A percentile compares a stretch with the other conserved stretches of the same genome.
Conservation (phyloP, 495 filamentous ascomycete genomes). For the Penicillium odoratum region DNA sequence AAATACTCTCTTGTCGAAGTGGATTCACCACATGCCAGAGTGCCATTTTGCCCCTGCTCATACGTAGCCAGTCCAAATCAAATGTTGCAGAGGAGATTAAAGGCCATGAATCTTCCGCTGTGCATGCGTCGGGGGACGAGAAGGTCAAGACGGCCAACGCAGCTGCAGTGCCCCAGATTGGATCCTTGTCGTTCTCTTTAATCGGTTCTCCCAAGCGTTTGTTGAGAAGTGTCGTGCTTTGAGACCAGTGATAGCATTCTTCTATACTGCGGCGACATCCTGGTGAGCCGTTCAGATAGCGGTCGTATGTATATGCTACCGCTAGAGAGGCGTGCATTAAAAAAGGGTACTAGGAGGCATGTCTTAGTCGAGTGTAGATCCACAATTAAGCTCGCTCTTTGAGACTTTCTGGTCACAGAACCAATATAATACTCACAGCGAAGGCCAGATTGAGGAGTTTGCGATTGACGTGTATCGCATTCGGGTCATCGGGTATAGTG, state of each 20-base stretch:
- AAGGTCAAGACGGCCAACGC: conserved; percentile 39
- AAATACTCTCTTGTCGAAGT: conserved; percentile 43
- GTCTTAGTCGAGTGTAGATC: conserved; percentile 20
- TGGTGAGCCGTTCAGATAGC: conserved; percentile 32
- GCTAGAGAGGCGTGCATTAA: conserved; percentile 50
- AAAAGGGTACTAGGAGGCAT: conserved; percentile 37
- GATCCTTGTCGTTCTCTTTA: conserved; percentile 38
- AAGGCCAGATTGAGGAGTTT: conserved; percentile 38
- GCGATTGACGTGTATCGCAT: conserved; percentile 38
- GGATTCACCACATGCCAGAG: conserved; percentile 43
- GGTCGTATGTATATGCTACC: conserved; percentile 45
- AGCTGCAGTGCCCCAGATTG: conserved; percentile 48
- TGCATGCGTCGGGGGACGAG: conserved; percentile 35
- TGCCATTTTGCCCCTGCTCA: conserved; percentile 46
- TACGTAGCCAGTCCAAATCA: conserved; percentile 44
- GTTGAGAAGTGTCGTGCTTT: conserved; percentile 39
- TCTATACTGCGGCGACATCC: conserved; percentile 29
- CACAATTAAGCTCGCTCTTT: not conserved
- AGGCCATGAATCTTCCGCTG: conserved; percentile 47
- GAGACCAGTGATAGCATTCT: conserved; percentile 47
- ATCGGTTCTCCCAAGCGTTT: conserved; percentile 35
- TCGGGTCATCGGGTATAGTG: conserved; percentile 34
- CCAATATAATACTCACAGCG: conserved; percentile 27
- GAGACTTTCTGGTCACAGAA: not conserved
- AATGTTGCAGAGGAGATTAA: conserved; percentile 31